Evolutionary conservation across 139 green algal species (phyloP).

Genomic region (Haematococcus sp.): DNA sequence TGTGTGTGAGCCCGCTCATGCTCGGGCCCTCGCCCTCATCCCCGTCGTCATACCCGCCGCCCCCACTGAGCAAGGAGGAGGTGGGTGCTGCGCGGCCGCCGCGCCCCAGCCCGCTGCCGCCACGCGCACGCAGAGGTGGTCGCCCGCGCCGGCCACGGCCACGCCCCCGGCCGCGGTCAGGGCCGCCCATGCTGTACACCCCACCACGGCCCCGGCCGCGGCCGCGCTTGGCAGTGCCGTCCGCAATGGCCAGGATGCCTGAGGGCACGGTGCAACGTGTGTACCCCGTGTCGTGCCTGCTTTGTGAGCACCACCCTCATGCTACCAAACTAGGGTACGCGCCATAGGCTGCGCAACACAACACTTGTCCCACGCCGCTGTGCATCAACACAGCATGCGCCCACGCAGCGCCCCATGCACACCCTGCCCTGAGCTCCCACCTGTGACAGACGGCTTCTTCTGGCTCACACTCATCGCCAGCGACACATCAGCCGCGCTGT

Average conservation of each 20-base stretch:
- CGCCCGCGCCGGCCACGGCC: background rate
- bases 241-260: constrained; percentile 5
- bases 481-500: background rate
- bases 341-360: background rate
- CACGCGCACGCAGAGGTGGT: background rate
- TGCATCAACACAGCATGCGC: background rate
- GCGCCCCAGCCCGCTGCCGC: background rate
- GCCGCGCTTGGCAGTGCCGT: background rate
- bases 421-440: background rate
- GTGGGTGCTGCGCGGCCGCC: background rate
- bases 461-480: background rate
- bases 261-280: background rate
- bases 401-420: background rate
- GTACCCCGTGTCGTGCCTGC: background rate
- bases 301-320: background rate
- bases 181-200: constrained; percentile 1
- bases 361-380: background rate
- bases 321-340: background rate
- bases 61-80: background rate
- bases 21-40: constrained; percentile 1
- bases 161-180: background rate
- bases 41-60: background rate
- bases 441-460: constrained; percentile 13
- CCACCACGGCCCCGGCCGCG: background rate
- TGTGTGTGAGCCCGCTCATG: background rate